phyloP scores from a whole-genome alignment of 805 yeast genomes.

The Ogataea corticis region DNA sequence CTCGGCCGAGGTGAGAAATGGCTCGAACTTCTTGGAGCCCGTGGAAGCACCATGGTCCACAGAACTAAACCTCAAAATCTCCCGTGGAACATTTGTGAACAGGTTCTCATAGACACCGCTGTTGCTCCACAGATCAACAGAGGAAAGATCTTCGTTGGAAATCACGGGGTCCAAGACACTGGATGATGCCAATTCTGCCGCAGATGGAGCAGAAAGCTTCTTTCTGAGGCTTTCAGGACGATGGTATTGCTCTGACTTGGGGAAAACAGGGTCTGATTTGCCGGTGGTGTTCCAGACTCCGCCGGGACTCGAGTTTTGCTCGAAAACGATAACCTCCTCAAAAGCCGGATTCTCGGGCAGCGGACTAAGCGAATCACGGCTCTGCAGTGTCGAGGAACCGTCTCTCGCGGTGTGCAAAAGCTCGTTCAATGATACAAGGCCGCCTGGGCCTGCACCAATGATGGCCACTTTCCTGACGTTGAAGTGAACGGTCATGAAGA shows the following conservation, averaged over 20 bases:
- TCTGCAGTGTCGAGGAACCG: conserved; percentile 19
- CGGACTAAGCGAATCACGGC: conserved; percentile 47
- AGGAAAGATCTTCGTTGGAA: conserved; percentile 25
- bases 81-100: conserved; percentile 67
- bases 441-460: conserved; percentile 79
- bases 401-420: conserved; percentile 25
- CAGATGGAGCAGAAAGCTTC: conserved; percentile 25
- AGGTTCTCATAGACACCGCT: conserved; percentile 61
- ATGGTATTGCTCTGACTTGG: conserved; percentile 5
- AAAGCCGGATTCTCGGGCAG: conserved; percentile 50
- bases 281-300: conserved; percentile 70
- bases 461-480: conserved; percentile 47
- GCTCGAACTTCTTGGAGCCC: conserved; percentile 24
- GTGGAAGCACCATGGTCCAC: conserved; percentile 44
- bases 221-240: conserved; percentile 8
- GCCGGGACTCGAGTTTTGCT: conserved; percentile 55
- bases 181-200: conserved; percentile 16
- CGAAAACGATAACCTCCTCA: conserved; percentile 55
- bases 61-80: conserved; percentile 64
- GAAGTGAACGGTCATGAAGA: conserved; percentile 3
- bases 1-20: conserved; percentile 54
- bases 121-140: conserved; percentile 37
- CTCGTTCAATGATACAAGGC: conserved; percentile 49
- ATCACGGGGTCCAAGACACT: conserved; percentile 37
- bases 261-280: conserved; percentile 27